phyloP scores from a whole-genome alignment of 176 grass and related monocot genomes.

The sorghum (Sorghum bicolor) region Sorghum_bicolor_NCBIv3 NC_012870.2:77531501-77532000 shows the following conservation, averaged over 20 bases:
- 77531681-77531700: slow-evolving; percentile 71
- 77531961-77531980: neutral
- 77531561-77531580: slow-evolving; percentile 60
- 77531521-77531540: slow-evolving; percentile 62
- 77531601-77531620: slow-evolving; percentile 36
- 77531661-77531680: slow-evolving; percentile 6
- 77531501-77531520: slow-evolving; percentile 5
- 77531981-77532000: neutral
- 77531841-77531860: neutral
- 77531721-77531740: slow-evolving; percentile 61
- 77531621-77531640: neutral
- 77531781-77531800: neutral
- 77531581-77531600: slow-evolving; percentile 57
- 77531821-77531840: neutral
- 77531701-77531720: slow-evolving; percentile 57
- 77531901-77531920: neutral
- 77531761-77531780: slow-evolving; percentile 69
- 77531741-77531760: slow-evolving; percentile 68
- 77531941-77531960: neutral
- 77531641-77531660: neutral
- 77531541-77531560: slow-evolving; percentile 60
- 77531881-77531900: neutral
- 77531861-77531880: neutral
- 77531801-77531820: neutral
- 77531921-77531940: neutral